Conservation (phyloP, 306 rosid genomes). For the Hippophae gyantsensis region DNA sequence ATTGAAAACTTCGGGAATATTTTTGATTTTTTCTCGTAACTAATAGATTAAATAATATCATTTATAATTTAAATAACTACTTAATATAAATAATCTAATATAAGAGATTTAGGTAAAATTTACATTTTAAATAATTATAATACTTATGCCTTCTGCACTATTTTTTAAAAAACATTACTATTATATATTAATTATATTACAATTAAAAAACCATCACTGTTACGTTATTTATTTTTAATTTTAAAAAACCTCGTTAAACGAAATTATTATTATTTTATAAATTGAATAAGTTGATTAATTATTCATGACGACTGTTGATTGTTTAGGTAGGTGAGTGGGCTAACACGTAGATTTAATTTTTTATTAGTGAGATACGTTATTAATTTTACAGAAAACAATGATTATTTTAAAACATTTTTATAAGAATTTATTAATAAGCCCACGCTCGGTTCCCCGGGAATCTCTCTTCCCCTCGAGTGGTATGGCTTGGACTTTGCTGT, state of each 20-base stretch:
- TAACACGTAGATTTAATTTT: slow-evolving; percentile 37
- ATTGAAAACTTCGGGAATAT: no score
- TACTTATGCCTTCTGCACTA: no score
- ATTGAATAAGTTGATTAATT: slow-evolving; percentile 16
- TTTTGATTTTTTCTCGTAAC: no score
- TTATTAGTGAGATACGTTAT: slow-evolving; percentile 30
- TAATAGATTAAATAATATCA: no score
- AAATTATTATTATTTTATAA: slow-evolving; percentile 8
- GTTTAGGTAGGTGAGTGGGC: slow-evolving; percentile 40
- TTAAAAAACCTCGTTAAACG: not conserved
- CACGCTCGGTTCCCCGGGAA: slow-evolving; percentile 90
- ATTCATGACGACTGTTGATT: not conserved
- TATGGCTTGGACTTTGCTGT: slow-evolving; percentile 27
- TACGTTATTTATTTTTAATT: slow-evolving; percentile 15
- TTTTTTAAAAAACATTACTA: no score
- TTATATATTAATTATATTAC: not conserved
- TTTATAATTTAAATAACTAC: no score
- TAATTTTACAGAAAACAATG: slow-evolving; percentile 9
- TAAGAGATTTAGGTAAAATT: no score
- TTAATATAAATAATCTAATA: no score
- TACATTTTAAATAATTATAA: no score
- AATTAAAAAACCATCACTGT: slow-evolving; percentile 9
- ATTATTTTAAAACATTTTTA: slow-evolving; percentile 9
- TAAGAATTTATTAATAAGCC: slow-evolving; percentile 43
- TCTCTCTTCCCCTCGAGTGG: slow-evolving; percentile 55